Base-by-base conservation (phyloP, 495 filamentous ascomycete species). In the Neurospora terricola region DNA sequence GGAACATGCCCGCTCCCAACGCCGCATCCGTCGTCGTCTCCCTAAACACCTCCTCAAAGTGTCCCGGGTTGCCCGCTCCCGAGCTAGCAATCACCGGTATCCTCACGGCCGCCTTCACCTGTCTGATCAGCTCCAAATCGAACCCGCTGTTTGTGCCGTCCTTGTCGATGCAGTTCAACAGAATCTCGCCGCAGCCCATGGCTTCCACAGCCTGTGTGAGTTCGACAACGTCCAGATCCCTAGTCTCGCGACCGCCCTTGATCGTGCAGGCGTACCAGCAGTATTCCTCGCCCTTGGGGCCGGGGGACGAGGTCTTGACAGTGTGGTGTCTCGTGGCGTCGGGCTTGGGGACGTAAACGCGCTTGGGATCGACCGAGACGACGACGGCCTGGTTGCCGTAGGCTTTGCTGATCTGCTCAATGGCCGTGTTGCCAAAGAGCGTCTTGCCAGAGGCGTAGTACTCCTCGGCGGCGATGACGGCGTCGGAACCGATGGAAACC, bases 181-280 rank as follows among this genome's bases (percentile, higher is more conserved):
- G 82, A 43, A 98, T 93, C 84, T 99, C 96, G 23, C 96, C 96
- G 2, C 93, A 90, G 12, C 96, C 96, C 94, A 99, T 96, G 4
- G 93, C 93, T 83, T 98, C 95, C 21, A 98, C 96, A 9, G 96
- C 96, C 75, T 87, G 87, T 7, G 91, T 91, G 2, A 99, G 86
- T 80, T 98, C 91, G 9, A 91, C 87, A 11, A 97, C 96, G 81
- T 97, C 94, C 69, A 99, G 83, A 77, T 98, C 95, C 23, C 93
- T 87, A 10, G 91, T 92, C 83, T 99, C 96, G 43, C 96, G 87
- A 5, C 96, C 96, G 27, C 96, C 96, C 86, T 94, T 97, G 80
- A 96, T 92, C 14, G 96, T 99, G 82, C 94, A 97, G 71, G 97
- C 95, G 76, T 98, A 99, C 96, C 96, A 99, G 83, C 93, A 97